Evolutionary conservation across 139 green algal genomes (phyloP), one percentile per base, ranked within the genome.

Genomic region (Microglena sp.): DNA sequence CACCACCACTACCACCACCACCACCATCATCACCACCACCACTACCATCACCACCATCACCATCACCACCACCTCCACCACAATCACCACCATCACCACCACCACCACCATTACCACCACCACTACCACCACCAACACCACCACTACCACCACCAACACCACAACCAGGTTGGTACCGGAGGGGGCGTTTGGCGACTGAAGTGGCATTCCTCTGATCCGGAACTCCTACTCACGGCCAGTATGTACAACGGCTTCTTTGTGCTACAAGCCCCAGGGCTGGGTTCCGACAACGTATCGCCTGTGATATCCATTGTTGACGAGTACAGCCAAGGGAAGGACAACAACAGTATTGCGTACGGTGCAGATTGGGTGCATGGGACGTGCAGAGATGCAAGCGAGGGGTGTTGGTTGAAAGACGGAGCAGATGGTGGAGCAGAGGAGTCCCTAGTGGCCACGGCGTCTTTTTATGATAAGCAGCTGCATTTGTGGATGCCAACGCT

Each of bases 191-290:
- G 89, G 89, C 75, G 87, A 18, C 57, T 92, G 31, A 84, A 85
- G 11, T 95, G 85, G 86, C 87, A 92, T 63, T 78, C 86, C 33
- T 8, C 55, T 0, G 60, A 87, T 18, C 64, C 68, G 0, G 2
- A 45, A 4, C 62, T 86, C 11, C 56, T 95, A 29, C 68, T 94
- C 45, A 79, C 78, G 4, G 89, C 89, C 8, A 87, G 82, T 70
- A 96, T 96, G 89, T 87, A 95, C 67, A 78, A 81, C 45, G 89
- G 89, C 50, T 93, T 91, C 75, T 70, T 70, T 1, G 43, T 88
- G 11, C 62, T 84, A 35, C 56, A 46, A 0, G 66, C 62, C 8
- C 11, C 4, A 22, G 34, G 2, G 33, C 28, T 43, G 35, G 15
- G n/a, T 50, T 35, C 22, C 55, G 5, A n/a, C n/a, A n/a, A n/a